These are phyloP conservation scores for Rhododendron ovatum DNA, from an alignment of 148 eudicot genomes.

Conservation along the genomic window DNA sequence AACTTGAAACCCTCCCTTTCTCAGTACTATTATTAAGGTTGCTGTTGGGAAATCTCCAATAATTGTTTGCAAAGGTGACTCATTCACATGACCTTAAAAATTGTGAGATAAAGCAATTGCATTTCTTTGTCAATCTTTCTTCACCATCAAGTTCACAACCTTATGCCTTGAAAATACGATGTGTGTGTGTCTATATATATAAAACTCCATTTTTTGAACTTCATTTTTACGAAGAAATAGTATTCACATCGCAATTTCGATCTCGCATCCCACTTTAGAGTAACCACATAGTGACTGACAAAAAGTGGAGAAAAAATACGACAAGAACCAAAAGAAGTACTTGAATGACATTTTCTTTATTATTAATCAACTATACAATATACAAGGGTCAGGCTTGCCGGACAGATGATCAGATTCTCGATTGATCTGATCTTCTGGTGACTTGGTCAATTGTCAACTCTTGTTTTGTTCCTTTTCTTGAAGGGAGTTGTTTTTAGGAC, in stretches of 20 bases:
- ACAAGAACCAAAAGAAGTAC: not conserved
- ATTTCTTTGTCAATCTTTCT: not conserved
- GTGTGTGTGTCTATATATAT: too few relatives aligned
- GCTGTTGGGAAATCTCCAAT: not conserved
- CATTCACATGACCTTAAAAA: not conserved
- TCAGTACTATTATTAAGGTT: not conserved
- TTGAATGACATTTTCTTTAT: not conserved
- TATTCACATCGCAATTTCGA: too few relatives aligned
- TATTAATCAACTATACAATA: too few relatives aligned
- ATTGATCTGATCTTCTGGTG: not conserved
- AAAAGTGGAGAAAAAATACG: not conserved
- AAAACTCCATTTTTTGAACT: too few relatives aligned
- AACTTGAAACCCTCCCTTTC: not conserved
- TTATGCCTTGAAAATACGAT: not conserved
- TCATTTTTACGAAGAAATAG: too few relatives aligned
- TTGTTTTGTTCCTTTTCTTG: not conserved
- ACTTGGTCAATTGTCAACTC: not conserved
- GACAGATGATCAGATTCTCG: not conserved
- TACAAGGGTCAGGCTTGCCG: not conserved
- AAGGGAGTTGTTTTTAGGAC: not conserved
- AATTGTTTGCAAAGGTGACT: not conserved
- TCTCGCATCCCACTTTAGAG: not conserved
- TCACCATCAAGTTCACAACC: not conserved
- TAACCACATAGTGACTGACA: not conserved
- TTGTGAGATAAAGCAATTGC: not conserved